These are phyloP conservation scores for Epichloe baconii DNA, from an alignment of 2,329 filamentous ascomycete species.

Conservation along the genomic window DNA sequence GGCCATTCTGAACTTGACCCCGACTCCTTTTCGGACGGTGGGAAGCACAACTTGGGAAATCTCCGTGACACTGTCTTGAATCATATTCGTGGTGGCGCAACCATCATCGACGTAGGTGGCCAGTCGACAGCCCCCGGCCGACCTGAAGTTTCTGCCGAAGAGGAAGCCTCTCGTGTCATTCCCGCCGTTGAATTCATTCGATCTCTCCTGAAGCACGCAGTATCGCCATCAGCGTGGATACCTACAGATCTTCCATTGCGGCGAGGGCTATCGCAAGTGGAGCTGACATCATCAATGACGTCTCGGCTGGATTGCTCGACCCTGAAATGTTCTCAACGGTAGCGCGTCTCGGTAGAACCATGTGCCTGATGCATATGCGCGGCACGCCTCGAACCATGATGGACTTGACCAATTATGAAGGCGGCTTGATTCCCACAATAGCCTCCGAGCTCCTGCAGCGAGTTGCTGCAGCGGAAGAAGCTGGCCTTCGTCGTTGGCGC, in stretches of 20 bases:
- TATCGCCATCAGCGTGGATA: slow-evolving; percentile 79
- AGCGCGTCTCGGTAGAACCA: slow-evolving; percentile 62
- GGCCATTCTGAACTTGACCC: slow-evolving; percentile 89
- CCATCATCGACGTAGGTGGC: slow-evolving; percentile 83
- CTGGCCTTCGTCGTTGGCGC: slow-evolving; percentile 81
- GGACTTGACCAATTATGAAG: slow-evolving; percentile 51
- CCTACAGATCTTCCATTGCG: slow-evolving; percentile 77
- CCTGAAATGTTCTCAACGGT: slow-evolving; percentile 69
- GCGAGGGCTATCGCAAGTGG: slow-evolving; percentile 62
- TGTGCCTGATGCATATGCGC: slow-evolving; percentile 88
- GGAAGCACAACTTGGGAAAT: slow-evolving; percentile 41
- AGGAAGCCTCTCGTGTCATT: slow-evolving; percentile 67
- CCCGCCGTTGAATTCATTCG: slow-evolving; percentile 68
- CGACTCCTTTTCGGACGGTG: slow-evolving; percentile 94
- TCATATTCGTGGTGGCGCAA: slow-evolving; percentile 58
- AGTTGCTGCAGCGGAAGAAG: slow-evolving; percentile 60
- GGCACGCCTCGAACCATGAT: slow-evolving; percentile 77
- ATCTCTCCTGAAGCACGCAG: slow-evolving; percentile 44
- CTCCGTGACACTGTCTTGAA: slow-evolving; percentile 45
- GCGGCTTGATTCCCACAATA: slow-evolving; percentile 53
- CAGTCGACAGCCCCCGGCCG: slow-evolving; percentile 80
- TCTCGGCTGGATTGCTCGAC: slow-evolving; percentile 73
- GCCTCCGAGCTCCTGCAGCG: slow-evolving; percentile 55
- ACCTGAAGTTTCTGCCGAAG: slow-evolving; percentile 50
- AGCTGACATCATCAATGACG: slow-evolving; percentile 89